Conservation (phyloP, 192 early-diverging fungal species). For the Anaeromyces robustus region DNA sequence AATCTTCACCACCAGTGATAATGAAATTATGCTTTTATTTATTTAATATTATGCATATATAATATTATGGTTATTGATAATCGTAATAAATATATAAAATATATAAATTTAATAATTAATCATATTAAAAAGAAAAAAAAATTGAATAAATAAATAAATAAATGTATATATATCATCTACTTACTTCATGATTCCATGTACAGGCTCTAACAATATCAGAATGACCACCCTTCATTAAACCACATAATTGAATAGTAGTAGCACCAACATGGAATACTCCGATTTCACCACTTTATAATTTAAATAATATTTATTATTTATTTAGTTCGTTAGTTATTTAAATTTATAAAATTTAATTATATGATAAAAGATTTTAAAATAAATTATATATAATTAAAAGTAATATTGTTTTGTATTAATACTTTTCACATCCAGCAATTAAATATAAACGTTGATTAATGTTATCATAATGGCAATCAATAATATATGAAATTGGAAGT, state of each 20-base stretch:
- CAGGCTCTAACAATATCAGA: conserved; percentile 69
- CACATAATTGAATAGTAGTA: conserved; percentile 54
- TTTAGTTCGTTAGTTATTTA: too few species aligned
- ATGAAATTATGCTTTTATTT: background rate
- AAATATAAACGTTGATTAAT: conserved; percentile 55
- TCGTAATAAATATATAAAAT: too few species aligned
- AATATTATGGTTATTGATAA: too few species aligned
- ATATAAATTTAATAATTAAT: too few species aligned
- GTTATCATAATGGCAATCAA: conserved; percentile 64
- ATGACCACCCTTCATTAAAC: conserved; percentile 63
- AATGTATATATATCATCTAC: background rate
- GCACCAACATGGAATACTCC: conserved; percentile 67
- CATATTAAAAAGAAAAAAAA: too few species aligned
- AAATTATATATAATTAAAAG: background rate
- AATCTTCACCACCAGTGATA: background rate
- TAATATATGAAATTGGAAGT: conserved; percentile 56
- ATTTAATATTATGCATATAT: too few species aligned
- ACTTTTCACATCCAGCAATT: conserved; percentile 57
- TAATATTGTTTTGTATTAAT: too few species aligned
- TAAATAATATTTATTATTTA: background rate
- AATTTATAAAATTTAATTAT: too few species aligned
- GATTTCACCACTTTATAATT: conserved; percentile 44
- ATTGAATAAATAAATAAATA: background rate
- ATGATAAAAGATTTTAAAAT: too few species aligned
- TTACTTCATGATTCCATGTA: conserved; percentile 41